These are phyloP conservation scores for Suillus americanus DNA, from an alignment of 768 basidiomycete species.

Conservation along the genomic window DNA sequence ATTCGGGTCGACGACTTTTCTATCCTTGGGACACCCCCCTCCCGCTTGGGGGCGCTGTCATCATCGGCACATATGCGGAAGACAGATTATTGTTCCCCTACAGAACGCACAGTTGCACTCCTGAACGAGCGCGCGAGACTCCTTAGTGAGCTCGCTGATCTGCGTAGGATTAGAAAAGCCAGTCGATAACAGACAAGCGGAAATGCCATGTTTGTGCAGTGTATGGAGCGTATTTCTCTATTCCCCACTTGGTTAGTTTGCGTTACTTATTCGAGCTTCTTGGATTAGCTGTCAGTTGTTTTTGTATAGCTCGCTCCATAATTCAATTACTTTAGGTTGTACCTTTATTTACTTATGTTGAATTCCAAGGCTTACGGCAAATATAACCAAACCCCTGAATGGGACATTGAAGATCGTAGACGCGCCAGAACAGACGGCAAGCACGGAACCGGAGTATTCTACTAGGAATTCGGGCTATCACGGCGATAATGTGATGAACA, in stretches of 20 bases:
- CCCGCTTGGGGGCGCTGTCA: background rate
- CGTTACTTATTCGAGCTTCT: background rate
- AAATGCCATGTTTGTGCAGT: background rate
- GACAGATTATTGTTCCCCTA: slow-evolving; percentile 34
- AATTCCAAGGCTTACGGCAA: background rate
- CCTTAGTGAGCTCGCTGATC: slow-evolving; percentile 50
- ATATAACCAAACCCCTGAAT: background rate
- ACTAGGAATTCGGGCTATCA: background rate
- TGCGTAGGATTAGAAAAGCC: slow-evolving; percentile 30
- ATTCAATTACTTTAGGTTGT: background rate
- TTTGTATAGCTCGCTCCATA: background rate
- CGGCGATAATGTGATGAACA: background rate
- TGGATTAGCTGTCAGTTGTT: background rate
- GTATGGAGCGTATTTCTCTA: background rate
- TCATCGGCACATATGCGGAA: slow-evolving; percentile 2
- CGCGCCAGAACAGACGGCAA: background rate
- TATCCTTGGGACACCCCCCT: background rate
- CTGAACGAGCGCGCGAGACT: slow-evolving; percentile 58
- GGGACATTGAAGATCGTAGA: background rate
- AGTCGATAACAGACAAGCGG: slow-evolving; percentile 5
- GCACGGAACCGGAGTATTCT: background rate
- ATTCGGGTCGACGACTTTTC: background rate
- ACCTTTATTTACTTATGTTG: background rate
- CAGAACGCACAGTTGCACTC: slow-evolving; percentile 48
- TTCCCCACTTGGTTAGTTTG: background rate